Percentiles rank a stretch among this genome's conserved stretches.
Evolutionary conservation across 2,329 filamentous ascomycete genomes (phyloP).

Genomic region (Fusarium robinianum): DNA sequence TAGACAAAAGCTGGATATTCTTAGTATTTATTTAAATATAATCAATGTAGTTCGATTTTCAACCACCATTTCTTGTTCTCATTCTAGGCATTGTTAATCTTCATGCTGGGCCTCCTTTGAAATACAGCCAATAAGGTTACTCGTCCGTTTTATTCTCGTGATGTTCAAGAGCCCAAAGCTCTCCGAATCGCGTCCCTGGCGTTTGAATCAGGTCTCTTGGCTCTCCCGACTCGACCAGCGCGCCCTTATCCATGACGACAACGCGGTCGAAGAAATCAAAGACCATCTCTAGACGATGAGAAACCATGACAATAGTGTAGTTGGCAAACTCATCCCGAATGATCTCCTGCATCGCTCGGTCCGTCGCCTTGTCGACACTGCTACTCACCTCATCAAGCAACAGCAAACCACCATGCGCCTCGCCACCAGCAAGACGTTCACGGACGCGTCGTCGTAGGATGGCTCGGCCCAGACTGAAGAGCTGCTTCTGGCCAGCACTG

Average conservation of each 20-base stretch:
- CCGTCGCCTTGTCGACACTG: constrained; percentile 49
- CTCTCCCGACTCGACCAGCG: constrained; percentile 47
- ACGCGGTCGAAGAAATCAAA: constrained; percentile 55
- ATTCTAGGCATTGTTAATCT: too few species aligned
- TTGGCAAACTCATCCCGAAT: constrained; percentile 46
- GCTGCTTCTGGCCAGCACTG: constrained; percentile 64
- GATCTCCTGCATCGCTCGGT: constrained; percentile 48
- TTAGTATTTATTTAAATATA: neutral
- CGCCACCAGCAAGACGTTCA: constrained; percentile 12
- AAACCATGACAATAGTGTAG: constrained; percentile 59
- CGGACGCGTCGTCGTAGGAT: constrained; percentile 49
- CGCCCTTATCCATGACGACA: constrained; percentile 54
- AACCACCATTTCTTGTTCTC: neutral
- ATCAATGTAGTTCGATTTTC: too few species aligned
- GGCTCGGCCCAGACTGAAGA: constrained; percentile 66
- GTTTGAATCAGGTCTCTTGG: constrained; percentile 33
- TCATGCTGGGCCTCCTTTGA: too few species aligned
- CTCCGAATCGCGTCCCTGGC: constrained; percentile 37
- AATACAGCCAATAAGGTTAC: too few species aligned
- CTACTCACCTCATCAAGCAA: constrained; percentile 51
- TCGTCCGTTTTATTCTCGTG: neutral
- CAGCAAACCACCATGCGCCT: constrained; percentile 38
- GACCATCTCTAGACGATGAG: constrained; percentile 55
- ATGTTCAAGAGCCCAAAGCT: constrained; percentile 40
- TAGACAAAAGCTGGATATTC: constrained; percentile 20